Base-by-base conservation (phyloP, 768 basidiomycete genomes). In the Ephemerocybe angulata region DNA sequence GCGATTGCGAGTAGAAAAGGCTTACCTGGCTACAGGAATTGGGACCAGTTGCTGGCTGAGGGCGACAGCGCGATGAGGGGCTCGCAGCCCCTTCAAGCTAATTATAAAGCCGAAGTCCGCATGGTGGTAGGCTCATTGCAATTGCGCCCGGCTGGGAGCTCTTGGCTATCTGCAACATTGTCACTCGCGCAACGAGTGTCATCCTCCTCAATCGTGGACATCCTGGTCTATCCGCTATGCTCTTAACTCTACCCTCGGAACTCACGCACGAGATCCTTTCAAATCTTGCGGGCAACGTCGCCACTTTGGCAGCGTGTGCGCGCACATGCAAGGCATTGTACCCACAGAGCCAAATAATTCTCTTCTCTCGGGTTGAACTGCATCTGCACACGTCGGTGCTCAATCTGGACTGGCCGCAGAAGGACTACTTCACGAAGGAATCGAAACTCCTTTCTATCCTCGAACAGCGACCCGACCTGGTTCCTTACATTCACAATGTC, bases 201-300 rank as follows among this genome's bases (percentile, higher is more conserved):
- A 35, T 35, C 33, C 33, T 35, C 33, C 17, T 35, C 33, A 8
- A 35, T n/a, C n/a, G n/a, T n/a, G n/a, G n/a, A n/a, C n/a, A n/a
- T n/a, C n/a, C n/a, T n/a, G n/a, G n/a, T n/a, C n/a, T n/a, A 42
- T 10, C 41, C 12, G 15, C 47, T 27, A 49, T 49, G 47, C 28
- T 49, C 21, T 28, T 19, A 4, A 30, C 3, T 3, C 30, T 50
- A 19, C 48, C 48, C 4, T 33, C 17, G 25, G 48, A 50, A 15
- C 31, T 50, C 17, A 4, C 35, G 13, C 21, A 35, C 21, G 48
- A 50, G 24, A 52, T 38, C 67, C 60, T 10, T 47, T 31, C 8
- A 65, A 58, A 10, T 35, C 29, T 50, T 13, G 31, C 19, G 7
- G 31, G 31, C 19, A 8, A 50, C 29, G 21, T 31, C 3, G 22